Evolutionary conservation across 2,329 filamentous ascomycete genomes (phyloP).

Genomic region (Pseudocercospora pini-densiflorae): DNA sequence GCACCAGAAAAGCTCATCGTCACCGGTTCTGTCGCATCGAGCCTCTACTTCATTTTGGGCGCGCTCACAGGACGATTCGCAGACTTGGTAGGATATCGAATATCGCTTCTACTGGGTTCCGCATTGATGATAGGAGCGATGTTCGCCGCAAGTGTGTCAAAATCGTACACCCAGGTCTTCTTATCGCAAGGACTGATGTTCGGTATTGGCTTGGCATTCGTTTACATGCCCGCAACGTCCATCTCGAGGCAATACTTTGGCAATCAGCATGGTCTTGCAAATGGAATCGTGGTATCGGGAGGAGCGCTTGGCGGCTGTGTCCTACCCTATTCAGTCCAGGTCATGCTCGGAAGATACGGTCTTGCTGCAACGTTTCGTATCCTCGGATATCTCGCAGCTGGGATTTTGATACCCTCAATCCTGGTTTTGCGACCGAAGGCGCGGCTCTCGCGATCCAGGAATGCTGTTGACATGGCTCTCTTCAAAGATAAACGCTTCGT

Average conservation of each 20-base stretch:
- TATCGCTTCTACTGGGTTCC: slow-evolving; percentile 2
- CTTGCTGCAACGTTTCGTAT: slow-evolving; percentile 8
- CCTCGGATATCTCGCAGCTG: slow-evolving; percentile 9
- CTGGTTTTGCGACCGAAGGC: not conserved
- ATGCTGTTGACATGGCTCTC: not conserved
- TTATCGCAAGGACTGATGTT: slow-evolving; percentile 10
- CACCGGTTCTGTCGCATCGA: slow-evolving; percentile 9
- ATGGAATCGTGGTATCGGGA: slow-evolving; percentile 11
- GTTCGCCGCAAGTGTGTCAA: slow-evolving; percentile 10
- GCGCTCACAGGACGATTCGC: slow-evolving; percentile 14
- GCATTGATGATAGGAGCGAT: slow-evolving; percentile 3
- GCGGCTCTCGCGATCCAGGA: not conserved
- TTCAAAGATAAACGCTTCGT: slow-evolving; percentile 10
- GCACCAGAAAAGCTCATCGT: slow-evolving; percentile 8
- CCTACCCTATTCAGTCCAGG: slow-evolving; percentile 3
- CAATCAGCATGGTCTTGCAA: slow-evolving; percentile 5
- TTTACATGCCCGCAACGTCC: slow-evolving; percentile 11
- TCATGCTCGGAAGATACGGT: slow-evolving; percentile 6
- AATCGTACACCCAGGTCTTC: slow-evolving; percentile 7
- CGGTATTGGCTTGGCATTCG: slow-evolving; percentile 9
- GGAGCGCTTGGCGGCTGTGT: slow-evolving; percentile 8
- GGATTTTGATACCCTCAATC: slow-evolving; percentile 3
- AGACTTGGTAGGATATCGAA: slow-evolving; percentile 10
- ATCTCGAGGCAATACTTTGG: slow-evolving; percentile 15
- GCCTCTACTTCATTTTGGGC: slow-evolving; percentile 11